Conservation (phyloP, 2,329 filamentous ascomycete species). For the Cytospora paraplurivora region DNA sequence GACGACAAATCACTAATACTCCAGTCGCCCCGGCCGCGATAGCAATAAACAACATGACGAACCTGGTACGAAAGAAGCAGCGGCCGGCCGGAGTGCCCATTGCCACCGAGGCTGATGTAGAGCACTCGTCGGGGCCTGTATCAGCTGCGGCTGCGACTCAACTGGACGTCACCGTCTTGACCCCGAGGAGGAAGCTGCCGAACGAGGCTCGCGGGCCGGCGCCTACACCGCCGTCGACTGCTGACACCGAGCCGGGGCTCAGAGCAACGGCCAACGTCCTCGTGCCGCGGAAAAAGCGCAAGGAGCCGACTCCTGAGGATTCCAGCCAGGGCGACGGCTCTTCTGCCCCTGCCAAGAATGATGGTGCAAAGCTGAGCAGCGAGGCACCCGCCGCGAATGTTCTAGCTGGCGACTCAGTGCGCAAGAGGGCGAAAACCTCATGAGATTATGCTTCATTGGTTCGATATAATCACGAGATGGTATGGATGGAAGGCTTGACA, state of each 20-base stretch:
- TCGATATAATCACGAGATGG: background rate
- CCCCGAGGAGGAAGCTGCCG: slow-evolving; percentile 22
- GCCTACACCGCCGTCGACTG: slow-evolving; percentile 4
- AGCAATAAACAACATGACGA: slow-evolving; percentile 50
- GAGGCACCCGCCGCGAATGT: slow-evolving; percentile 37
- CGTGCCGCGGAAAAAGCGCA: slow-evolving; percentile 27
- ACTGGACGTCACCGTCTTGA: slow-evolving; percentile 17
- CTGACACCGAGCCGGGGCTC: background rate
- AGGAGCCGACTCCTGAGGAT: slow-evolving; percentile 27
- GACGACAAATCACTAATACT: background rate
- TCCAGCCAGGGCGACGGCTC: background rate
- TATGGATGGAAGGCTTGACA: slow-evolving; percentile 2
- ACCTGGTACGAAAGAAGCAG: slow-evolving; percentile 45
- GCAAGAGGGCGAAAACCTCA: slow-evolving; percentile 44
- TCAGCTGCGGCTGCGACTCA: slow-evolving; percentile 14
- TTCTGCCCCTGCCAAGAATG: slow-evolving; percentile 22
- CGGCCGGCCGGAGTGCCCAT: slow-evolving; percentile 45
- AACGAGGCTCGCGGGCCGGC: slow-evolving; percentile 2
- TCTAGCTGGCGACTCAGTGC: slow-evolving; percentile 44
- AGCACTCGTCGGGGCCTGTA: background rate
- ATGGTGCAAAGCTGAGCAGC: slow-evolving; percentile 1
- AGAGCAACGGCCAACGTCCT: slow-evolving; percentile 4
- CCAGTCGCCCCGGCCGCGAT: slow-evolving; percentile 14
- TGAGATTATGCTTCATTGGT: background rate
- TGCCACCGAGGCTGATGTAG: slow-evolving; percentile 17